Conservation (phyloP, 2,329 filamentous ascomycete species). For the Cordyceps pruinosa region DNA sequence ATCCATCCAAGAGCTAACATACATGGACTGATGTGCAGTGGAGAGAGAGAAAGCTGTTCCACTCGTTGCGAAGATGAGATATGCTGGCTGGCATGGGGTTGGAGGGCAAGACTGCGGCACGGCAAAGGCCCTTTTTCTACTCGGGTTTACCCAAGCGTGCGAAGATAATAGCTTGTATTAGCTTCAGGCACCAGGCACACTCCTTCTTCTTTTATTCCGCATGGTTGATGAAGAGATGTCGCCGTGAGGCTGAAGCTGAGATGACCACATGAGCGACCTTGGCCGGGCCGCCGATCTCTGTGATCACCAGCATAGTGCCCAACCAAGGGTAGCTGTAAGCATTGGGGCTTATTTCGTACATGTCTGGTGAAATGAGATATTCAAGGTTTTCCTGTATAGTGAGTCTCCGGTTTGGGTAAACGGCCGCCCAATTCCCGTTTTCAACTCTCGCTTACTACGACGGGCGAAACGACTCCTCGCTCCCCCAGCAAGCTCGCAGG, state of each 20-base stretch:
- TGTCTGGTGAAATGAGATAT: background rate
- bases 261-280: conserved; percentile 1
- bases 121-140: too few species aligned
- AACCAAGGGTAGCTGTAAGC: too few species aligned
- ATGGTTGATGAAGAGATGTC: background rate
- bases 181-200: conserved; percentile 5
- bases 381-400: too few species aligned
- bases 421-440: too few species aligned
- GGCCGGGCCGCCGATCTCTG: background rate
- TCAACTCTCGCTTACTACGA: background rate
- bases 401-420: too few species aligned
- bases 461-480: background rate
- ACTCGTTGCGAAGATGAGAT: too few species aligned
- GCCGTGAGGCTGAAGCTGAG: background rate
- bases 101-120: too few species aligned
- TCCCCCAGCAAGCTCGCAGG: background rate
- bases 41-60: background rate
- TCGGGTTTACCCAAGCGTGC: too few species aligned
- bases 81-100: background rate
- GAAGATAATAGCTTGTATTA: background rate
- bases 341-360: background rate
- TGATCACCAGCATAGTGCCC: background rate
- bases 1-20: background rate
- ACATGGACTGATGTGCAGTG: background rate
- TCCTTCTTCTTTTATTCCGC: too few species aligned